Percentiles rank a stretch among this genome's conserved stretches.
These are phyloP conservation scores for Sarocladiaceae sp. DNA, from an alignment of 2,329 filamentous ascomycete genomes.

Conservation along the genomic window DNA sequence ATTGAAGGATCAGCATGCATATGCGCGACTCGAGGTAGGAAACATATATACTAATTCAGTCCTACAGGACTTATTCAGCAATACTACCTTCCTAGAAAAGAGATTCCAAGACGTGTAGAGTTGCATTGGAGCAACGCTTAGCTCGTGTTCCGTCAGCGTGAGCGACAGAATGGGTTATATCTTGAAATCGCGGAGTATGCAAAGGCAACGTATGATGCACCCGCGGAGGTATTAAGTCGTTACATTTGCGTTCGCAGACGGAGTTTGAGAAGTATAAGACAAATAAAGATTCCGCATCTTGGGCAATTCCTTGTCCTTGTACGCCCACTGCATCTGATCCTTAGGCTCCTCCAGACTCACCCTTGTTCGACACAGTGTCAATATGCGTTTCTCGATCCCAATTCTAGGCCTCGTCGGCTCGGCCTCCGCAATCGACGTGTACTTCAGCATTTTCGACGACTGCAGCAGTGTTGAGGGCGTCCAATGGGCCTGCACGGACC, in stretches of 20 bases:
- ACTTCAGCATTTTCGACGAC: not conserved
- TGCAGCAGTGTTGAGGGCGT: not conserved
- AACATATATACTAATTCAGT: not conserved
- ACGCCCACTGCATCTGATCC: not conserved
- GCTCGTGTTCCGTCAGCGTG: not conserved
- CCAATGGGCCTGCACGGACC: not conserved
- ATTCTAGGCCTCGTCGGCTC: not conserved
- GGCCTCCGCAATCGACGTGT: not conserved
- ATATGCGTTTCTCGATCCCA: not conserved
- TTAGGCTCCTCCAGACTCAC: not conserved
- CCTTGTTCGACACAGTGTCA: not conserved
- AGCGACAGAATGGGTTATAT: not conserved
- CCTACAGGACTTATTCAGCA: not conserved
- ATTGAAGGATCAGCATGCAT: not conserved
- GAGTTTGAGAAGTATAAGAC: not conserved
- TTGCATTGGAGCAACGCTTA: not conserved
- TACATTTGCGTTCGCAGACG: not conserved
- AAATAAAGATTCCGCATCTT: not conserved
- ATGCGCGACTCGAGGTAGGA: not conserved
- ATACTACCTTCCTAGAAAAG: not conserved
- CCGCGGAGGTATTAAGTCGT: not conserved
- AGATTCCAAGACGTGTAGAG: not conserved
- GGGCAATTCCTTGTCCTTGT: too few relatives aligned
- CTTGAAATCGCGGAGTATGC: not conserved
- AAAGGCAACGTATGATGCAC: not conserved